These are phyloP conservation scores for Candida qinlingensis DNA, from an alignment of 805 yeast species.

Conservation along the genomic window DNA sequence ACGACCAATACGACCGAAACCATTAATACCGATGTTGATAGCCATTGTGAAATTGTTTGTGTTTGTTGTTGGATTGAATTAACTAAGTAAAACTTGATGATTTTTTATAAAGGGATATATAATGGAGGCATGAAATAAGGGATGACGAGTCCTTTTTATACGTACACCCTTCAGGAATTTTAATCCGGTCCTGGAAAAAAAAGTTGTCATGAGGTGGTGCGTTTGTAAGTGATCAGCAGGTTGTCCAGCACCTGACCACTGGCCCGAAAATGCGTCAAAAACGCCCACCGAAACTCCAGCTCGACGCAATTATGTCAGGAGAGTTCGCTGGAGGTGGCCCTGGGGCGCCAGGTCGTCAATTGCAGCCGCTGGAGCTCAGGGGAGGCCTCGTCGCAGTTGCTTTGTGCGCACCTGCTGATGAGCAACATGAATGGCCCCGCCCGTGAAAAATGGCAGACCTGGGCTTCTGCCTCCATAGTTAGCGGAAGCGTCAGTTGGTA, in stretches of 20 bases:
- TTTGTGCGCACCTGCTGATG: slow-evolving; percentile 1
- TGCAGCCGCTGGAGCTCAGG: no score
- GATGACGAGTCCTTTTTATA: slow-evolving; percentile 1
- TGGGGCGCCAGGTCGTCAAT: not conserved
- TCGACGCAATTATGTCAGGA: not conserved
- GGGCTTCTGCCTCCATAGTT: not conserved
- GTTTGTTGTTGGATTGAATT: not conserved
- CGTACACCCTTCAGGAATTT: not conserved
- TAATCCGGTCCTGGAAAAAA: not conserved
- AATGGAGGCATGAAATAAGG: not conserved
- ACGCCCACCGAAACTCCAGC: not conserved
- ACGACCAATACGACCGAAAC: slow-evolving; percentile 72
- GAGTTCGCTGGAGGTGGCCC: not conserved
- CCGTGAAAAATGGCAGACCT: not conserved
- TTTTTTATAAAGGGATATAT: no score
- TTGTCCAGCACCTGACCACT: not conserved
- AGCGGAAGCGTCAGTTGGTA: not conserved
- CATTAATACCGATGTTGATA: slow-evolving; percentile 61
- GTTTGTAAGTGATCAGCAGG: not conserved
- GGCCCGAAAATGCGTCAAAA: not conserved
- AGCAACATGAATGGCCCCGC: not conserved
- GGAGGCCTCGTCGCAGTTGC: no score
- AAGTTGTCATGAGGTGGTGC: slow-evolving; percentile 7
- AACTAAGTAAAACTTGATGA: no score
- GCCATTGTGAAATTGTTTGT: slow-evolving; percentile 31